Base-by-base conservation (phyloP, 441 rosid species). In the Isatis lusitanica region DNA sequence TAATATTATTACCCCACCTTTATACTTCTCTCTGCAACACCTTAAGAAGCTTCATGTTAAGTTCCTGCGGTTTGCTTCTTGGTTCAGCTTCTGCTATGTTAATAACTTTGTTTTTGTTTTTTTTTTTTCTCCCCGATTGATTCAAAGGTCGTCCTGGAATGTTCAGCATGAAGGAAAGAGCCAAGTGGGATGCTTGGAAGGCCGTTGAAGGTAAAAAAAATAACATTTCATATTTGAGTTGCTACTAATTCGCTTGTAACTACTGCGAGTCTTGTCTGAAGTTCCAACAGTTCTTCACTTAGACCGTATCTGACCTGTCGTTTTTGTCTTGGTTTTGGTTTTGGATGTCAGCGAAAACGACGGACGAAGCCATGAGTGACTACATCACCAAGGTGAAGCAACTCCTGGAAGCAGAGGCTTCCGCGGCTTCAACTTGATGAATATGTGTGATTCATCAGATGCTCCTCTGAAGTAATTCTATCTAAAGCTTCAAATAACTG, bases 141-240 rank as follows among this genome's bases (percentile, higher is more conserved):
- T 39, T 15, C 3, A 24, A 59, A 94, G 97, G 78, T 71, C 92
- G 97, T 38, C 97, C 98, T 72, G 98, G 98, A 75, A 83, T 90
- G 9, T 89, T 94, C 79, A 78, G 56, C 90, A 63, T 75, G 86
- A 90, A 69, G 84, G 98, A 88, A 9, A 83, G 86, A 75, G 90
- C 91, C 0, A 94, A 94, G 83, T 94, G 98, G 98, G 97, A 94
- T 78, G 97, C 98, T 16, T 94, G 97, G 98, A 94, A 94, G 86
- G 85, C 88, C 46, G 94, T 87, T 76, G 94, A 94, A 88, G 90
- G 98, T 92, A 70, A 55, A 31, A 0, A 26, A 26, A 26, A 24
- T 1, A 24, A 26, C 18, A 53, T 66, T 16, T 46, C 66, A 26
- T 24, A 17, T 38, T 21, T 46, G 38, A 18, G 9, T 53, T 48